Conservation (phyloP, 2,329 filamentous ascomycete genomes). For the Fusarium poae region DNA sequence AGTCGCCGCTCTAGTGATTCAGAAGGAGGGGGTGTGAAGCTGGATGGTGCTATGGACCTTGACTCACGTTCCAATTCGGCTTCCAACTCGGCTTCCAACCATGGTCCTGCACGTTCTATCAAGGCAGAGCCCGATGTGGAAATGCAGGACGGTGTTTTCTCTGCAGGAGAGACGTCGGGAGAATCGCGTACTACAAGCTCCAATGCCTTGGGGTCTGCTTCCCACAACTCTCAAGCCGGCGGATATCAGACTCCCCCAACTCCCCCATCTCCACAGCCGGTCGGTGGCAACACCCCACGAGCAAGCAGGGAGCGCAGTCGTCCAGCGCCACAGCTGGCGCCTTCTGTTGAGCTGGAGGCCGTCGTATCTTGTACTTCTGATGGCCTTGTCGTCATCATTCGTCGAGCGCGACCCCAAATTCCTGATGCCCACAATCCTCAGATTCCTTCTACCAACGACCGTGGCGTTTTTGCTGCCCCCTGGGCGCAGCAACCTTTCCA, state of each 20-base stretch:
- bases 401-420: constrained; percentile 78
- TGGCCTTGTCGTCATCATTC: constrained; percentile 84
- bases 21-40: constrained; percentile 61
- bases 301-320: constrained; percentile 12
- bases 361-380: constrained; percentile 94
- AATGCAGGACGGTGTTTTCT: constrained; percentile 28
- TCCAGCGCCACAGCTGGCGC: constrained; percentile 46
- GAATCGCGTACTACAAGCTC: constrained; percentile 37
- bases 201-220: constrained; percentile 14
- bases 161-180: constrained; percentile 17
- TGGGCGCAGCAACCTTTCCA: constrained; percentile 79
- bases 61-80: constrained; percentile 48
- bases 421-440: constrained; percentile 67
- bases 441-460: constrained; percentile 62
- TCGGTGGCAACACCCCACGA: constrained; percentile 10
- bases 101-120: constrained; percentile 45
- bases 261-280: constrained; percentile 24
- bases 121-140: constrained; percentile 54
- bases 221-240: constrained; percentile 6
- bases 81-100: not conserved
- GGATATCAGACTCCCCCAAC: constrained; percentile 38
- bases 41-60: constrained; percentile 59
- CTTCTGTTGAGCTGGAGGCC: constrained; percentile 80
- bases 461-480: constrained; percentile 82
- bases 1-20: constrained; percentile 56